phyloP scores from a whole-genome alignment of 2,329 filamentous ascomycete species.

The Neofusicoccum kwambonambiense region DNA sequence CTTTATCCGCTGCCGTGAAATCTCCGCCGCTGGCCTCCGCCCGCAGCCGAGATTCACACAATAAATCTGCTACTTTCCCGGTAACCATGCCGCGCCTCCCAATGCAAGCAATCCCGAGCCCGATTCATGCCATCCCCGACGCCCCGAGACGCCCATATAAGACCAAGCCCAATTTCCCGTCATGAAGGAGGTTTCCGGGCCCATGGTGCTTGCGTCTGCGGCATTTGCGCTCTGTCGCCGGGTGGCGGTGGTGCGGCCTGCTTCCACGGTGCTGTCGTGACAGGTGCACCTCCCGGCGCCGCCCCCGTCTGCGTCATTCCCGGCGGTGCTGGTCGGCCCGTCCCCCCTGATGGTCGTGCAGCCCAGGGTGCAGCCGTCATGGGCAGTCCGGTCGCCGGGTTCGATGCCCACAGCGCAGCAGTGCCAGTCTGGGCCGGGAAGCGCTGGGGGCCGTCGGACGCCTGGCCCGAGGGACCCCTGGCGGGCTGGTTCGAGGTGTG shows the following conservation, averaged over 20 bases:
- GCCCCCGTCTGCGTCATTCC: constrained; percentile 14
- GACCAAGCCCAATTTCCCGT: constrained; percentile 3
- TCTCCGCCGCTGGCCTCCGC: not conserved
- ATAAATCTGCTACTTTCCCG: constrained; percentile 11
- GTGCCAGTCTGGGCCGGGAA: constrained; percentile 26
- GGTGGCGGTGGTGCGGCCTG: not conserved
- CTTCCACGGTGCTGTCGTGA: constrained; percentile 16
- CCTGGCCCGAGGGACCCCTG: constrained; percentile 24
- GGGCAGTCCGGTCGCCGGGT: not conserved
- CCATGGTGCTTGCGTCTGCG: constrained; percentile 18
- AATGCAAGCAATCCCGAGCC: constrained; percentile 6
- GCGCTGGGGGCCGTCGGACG: constrained; percentile 25
- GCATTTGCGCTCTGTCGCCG: constrained; percentile 2
- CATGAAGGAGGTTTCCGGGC: constrained; percentile 16
- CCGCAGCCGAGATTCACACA: constrained; percentile 9
- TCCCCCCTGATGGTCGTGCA: not conserved
- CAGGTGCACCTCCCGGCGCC: not conserved
- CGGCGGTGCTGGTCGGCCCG: constrained; percentile 1
- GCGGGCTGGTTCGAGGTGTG: constrained; percentile 39
- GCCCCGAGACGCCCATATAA: constrained; percentile 5
- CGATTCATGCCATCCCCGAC: constrained; percentile 7
- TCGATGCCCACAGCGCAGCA: constrained; percentile 17
- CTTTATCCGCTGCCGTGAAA: constrained; percentile 8
- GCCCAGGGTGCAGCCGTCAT: constrained; percentile 30
- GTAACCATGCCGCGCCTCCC: not conserved